These are phyloP conservation scores for Acanthamoeba royreba DNA, from an alignment of 208 protist genomes.

Conservation along the genomic window DNA sequence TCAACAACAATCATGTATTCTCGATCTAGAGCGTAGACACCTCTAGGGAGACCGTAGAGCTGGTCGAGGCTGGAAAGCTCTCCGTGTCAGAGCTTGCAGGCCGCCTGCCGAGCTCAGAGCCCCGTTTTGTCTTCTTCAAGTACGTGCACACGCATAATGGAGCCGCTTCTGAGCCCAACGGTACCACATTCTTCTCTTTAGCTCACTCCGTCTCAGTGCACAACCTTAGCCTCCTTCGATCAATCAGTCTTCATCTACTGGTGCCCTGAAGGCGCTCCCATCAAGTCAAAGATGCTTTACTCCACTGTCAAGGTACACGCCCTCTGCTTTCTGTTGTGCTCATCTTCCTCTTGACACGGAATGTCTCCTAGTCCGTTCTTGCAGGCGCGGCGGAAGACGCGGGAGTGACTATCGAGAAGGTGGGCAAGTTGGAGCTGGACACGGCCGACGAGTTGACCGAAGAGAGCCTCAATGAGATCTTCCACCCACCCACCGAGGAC, in stretches of 20 bases:
- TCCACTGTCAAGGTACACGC: background rate
- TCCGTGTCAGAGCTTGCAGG: background rate
- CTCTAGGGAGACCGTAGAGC: background rate
- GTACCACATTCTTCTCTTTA: background rate
- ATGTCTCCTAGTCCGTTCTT: background rate
- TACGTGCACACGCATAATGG: background rate
- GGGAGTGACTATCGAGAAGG: background rate
- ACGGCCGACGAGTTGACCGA: background rate
- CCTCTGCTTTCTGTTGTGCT: background rate
- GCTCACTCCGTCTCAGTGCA: background rate
- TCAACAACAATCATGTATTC: background rate
- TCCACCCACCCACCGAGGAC: background rate
- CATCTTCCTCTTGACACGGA: background rate
- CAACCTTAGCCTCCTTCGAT: background rate
- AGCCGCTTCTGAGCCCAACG: background rate
- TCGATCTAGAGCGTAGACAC: conserved; percentile 2
- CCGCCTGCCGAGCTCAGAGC: background rate
- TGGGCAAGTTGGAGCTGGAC: background rate
- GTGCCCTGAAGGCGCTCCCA: background rate
- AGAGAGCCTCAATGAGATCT: background rate
- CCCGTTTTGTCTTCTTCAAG: background rate
- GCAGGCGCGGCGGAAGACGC: background rate
- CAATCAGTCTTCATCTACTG: conserved; percentile 22
- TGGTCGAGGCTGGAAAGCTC: background rate
- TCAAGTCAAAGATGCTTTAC: background rate